Conservation (phyloP, 345 rosid species). For the Adansonia digitata region DNA sequence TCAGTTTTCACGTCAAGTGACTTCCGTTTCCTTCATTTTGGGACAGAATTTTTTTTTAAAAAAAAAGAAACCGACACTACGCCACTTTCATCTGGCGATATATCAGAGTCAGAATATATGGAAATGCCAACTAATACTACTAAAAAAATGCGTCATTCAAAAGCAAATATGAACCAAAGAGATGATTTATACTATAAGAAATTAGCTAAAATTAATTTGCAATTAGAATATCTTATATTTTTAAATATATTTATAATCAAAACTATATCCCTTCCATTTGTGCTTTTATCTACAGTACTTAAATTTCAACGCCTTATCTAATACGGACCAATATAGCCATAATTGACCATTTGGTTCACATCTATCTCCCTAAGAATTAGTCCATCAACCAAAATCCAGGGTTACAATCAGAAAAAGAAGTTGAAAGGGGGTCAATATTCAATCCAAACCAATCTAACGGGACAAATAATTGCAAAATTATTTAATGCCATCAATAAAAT, state of each 20-base stretch:
- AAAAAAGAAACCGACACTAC: not conserved
- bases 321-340: not conserved
- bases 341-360: not conserved
- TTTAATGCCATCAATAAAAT: not conserved
- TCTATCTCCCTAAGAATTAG: not conserved
- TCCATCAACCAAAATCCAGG: too few species aligned
- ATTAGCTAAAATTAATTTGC: not conserved
- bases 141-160: not conserved
- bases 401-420: too few species aligned
- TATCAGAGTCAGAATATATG: not conserved
- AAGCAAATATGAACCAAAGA: not conserved
- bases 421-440: too few species aligned
- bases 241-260: not conserved
- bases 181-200: not conserved
- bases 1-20: not conserved
- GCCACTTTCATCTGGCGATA: not conserved
- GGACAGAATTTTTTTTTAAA: too few species aligned
- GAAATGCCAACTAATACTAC: not conserved
- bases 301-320: not conserved
- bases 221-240: not conserved
- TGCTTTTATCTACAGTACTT: not conserved
- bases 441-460: not conserved
- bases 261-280: not conserved
- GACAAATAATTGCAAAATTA: not conserved
- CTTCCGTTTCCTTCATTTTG: not conserved